phyloP scores from a whole-genome alignment of 805 yeast genomes.

The Wickerhamomyces hampshirensis region DNA sequence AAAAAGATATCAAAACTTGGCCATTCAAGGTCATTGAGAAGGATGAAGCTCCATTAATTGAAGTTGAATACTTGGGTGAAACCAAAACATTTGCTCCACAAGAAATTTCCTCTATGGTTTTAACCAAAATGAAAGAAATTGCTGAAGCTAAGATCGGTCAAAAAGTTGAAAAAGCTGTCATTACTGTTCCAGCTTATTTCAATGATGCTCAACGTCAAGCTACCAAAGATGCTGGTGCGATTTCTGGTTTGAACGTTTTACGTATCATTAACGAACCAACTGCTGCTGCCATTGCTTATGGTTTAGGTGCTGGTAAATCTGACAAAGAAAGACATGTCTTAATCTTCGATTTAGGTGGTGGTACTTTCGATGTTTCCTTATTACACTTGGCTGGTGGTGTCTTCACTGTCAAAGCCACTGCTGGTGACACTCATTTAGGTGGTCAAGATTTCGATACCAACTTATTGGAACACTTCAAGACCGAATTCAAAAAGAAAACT shows the following conservation, averaged over 20 bases:
- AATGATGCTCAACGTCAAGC: slow-evolving; percentile 81
- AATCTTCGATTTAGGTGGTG: slow-evolving; percentile 97
- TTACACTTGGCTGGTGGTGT: slow-evolving; percentile 93
- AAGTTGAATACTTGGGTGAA: slow-evolving; percentile 68
- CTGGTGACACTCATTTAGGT: slow-evolving; percentile 99
- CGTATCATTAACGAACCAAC: slow-evolving; percentile 81
- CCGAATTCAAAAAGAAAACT: slow-evolving; percentile 93
- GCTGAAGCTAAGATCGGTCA: slow-evolving; percentile 75
- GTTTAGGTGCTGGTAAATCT: slow-evolving; percentile 86
- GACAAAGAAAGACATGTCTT: slow-evolving; percentile 82
- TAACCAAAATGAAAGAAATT: slow-evolving; percentile 78
- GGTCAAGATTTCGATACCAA: slow-evolving; percentile 99
- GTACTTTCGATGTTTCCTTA: slow-evolving; percentile 96
- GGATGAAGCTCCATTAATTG: slow-evolving; percentile 62
- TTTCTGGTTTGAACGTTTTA: slow-evolving; percentile 73
- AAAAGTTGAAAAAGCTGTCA: slow-evolving; percentile 68
- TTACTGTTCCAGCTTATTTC: slow-evolving; percentile 78
- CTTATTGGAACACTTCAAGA: slow-evolving; percentile 87
- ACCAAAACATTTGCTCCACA: slow-evolving; percentile 67
- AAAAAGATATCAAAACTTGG: slow-evolving; percentile 90
- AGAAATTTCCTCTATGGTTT: slow-evolving; percentile 72
- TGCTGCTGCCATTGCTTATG: slow-evolving; percentile 99
- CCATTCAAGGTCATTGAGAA: slow-evolving; percentile 68
- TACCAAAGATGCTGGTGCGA: slow-evolving; percentile 78
- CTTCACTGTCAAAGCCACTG: slow-evolving; percentile 95